Conservation (phyloP, 768 basidiomycete species). For the Suillus discolor region DNA sequence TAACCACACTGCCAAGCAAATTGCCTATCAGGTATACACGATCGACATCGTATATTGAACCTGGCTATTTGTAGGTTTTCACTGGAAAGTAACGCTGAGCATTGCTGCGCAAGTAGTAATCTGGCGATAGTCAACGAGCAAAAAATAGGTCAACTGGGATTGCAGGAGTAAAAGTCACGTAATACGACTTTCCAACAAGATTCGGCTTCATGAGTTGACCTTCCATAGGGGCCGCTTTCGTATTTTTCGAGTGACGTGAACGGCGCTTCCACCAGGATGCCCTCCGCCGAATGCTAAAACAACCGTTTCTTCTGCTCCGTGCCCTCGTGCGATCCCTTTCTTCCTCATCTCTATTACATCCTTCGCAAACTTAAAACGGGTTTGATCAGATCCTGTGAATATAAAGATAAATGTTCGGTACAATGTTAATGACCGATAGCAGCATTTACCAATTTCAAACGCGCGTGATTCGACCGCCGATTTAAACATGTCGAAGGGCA, state of each 20-base stretch:
- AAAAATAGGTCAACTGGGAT: conserved; percentile 18
- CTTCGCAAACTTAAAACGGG: conserved; percentile 90
- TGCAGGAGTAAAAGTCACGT: conserved; percentile 28
- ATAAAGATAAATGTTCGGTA: conserved; percentile 19
- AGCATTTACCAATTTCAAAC: conserved; percentile 72
- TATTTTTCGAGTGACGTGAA: conserved; percentile 87
- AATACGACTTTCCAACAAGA: conserved; percentile 25
- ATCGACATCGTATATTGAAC: conserved; percentile 9
- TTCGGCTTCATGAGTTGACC: conserved; percentile 69
- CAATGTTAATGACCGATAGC: conserved; percentile 10
- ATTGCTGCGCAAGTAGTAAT: not conserved
- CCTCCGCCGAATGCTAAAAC: conserved; percentile 85
- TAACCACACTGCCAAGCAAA: conserved; percentile 22
- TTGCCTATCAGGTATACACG: conserved; percentile 17
- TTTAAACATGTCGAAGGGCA: conserved; percentile 90
- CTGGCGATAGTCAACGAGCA: conserved; percentile 11
- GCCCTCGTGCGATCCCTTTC: conserved; percentile 69
- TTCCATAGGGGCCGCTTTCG: conserved; percentile 82
- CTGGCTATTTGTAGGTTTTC: conserved; percentile 2
- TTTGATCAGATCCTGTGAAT: conserved; percentile 72
- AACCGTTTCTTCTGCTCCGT: conserved; percentile 85
- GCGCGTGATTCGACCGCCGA: conserved; percentile 75
- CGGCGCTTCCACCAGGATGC: conserved; percentile 68
- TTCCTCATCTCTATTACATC: conserved; percentile 85
- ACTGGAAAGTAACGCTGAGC: not conserved